Evolutionary conservation across 2,329 filamentous ascomycete species (phyloP).

Genomic region (Lachnellula suecica): DNA sequence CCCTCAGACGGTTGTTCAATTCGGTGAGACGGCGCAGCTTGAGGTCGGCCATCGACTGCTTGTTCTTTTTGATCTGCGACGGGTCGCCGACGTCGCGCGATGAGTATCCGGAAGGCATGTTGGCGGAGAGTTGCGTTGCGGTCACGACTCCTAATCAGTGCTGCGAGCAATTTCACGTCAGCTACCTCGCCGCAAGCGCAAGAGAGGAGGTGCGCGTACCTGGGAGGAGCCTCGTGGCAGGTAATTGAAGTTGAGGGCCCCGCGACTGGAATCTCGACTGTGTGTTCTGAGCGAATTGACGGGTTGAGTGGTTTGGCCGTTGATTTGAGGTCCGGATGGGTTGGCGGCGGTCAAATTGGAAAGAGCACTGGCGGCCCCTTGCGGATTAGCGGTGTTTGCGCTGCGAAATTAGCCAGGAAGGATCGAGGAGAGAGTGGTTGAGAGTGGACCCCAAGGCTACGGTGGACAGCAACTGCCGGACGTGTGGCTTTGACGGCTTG

Average conservation of each 20-base stretch:
- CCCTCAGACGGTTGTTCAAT: slow-evolving; percentile 91
- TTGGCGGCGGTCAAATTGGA: not conserved
- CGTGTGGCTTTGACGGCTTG: too few species aligned
- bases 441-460: too few species aligned
- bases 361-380: too few species aligned
- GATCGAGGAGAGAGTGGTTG: too few species aligned
- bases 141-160: slow-evolving; percentile 10
- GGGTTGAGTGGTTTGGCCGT: not conserved
- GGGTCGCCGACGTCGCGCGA: slow-evolving; percentile 67
- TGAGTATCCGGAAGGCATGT: slow-evolving; percentile 64
- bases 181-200: slow-evolving; percentile 2
- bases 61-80: slow-evolving; percentile 81
- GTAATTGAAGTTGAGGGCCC: not conserved
- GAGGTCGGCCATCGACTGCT: slow-evolving; percentile 98
- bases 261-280: not conserved
- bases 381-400: too few species aligned
- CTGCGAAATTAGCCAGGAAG: too few species aligned
- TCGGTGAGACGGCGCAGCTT: slow-evolving; percentile 96
- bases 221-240: not conserved
- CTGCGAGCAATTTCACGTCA: slow-evolving; percentile 3
- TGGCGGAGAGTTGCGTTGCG: slow-evolving; percentile 13
- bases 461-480: not conserved
- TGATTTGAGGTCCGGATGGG: not conserved
- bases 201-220: not conserved
- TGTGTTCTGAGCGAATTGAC: not conserved